Percentiles rank a stretch among this genome's conserved stretches.
phyloP scores from a whole-genome alignment of 805 yeast genomes.

The Kodamaea kaohsiungensis region DNA sequence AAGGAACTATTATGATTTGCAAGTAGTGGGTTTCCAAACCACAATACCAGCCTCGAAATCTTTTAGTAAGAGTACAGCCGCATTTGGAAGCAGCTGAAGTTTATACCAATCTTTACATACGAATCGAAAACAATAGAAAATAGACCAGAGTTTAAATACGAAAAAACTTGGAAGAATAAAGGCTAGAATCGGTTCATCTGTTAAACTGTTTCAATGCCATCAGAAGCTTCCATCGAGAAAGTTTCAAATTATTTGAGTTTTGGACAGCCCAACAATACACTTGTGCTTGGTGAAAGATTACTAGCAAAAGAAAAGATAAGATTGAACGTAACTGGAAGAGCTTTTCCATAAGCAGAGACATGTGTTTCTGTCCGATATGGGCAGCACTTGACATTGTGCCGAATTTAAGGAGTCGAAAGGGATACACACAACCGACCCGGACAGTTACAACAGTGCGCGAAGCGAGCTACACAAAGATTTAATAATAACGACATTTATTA shows the following conservation, averaged over 20 bases:
- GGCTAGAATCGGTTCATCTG: not conserved
- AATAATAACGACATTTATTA: too few relatives aligned
- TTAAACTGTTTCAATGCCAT: too few relatives aligned
- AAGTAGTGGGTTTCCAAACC: not conserved
- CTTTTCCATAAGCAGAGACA: not conserved
- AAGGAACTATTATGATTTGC: not conserved
- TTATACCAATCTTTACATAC: not conserved
- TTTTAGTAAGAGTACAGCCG: not conserved
- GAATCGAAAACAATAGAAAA: not conserved
- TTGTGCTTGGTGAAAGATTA: not conserved
- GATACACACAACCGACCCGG: not conserved
- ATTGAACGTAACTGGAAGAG: not conserved
- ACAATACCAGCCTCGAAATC: not conserved
- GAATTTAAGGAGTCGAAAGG: not conserved
- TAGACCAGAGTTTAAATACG: not conserved
- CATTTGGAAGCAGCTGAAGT: not conserved
- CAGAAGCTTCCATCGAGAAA: too few relatives aligned
- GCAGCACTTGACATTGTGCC: not conserved
- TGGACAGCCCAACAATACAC: not conserved
- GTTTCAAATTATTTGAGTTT: not conserved
- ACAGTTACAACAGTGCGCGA: not conserved
- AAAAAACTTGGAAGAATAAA: not conserved
- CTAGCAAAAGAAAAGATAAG: not conserved
- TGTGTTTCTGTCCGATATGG: not conserved
- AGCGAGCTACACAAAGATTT: not conserved